Conservation (phyloP, 495 filamentous ascomycete species). For the Thermothielavioides terrestris region DNA sequence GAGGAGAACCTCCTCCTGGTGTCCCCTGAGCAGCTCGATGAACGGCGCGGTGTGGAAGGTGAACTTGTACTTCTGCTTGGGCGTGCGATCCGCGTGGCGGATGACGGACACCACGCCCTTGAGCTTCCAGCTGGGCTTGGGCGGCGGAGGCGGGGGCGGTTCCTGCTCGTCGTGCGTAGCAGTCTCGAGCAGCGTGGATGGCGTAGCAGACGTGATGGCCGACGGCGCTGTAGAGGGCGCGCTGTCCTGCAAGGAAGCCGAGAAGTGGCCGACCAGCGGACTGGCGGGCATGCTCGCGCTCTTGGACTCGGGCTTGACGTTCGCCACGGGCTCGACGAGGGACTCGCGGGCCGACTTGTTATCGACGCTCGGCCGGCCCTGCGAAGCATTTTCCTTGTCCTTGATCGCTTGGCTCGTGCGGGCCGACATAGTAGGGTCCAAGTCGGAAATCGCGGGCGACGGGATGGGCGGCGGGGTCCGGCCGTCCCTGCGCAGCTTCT, state of each 20-base stretch:
- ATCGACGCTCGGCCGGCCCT: slow-evolving; percentile 31
- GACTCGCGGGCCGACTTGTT: slow-evolving; percentile 14
- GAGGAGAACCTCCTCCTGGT: slow-evolving; percentile 91
- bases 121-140: slow-evolving; percentile 93
- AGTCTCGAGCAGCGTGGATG: slow-evolving; percentile 22
- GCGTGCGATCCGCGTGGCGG: slow-evolving; percentile 90
- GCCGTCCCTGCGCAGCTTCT: slow-evolving; percentile 47
- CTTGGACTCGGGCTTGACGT: slow-evolving; percentile 22
- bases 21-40: slow-evolving; percentile 84
- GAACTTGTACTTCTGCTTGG: slow-evolving; percentile 99
- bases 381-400: slow-evolving; percentile 25
- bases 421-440: slow-evolving; percentile 32
- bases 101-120: slow-evolving; percentile 98
- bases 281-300: slow-evolving; percentile 27
- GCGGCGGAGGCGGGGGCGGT: slow-evolving; percentile 65
- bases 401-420: slow-evolving; percentile 27
- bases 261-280: slow-evolving; percentile 26
- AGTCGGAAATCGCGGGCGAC: slow-evolving; percentile 37
- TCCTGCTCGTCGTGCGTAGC: slow-evolving; percentile 17
- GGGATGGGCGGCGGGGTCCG: slow-evolving; percentile 35
- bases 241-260: slow-evolving; percentile 28
- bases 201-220: slow-evolving; percentile 35
- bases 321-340: slow-evolving; percentile 3
- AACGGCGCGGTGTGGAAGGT: slow-evolving; percentile 97
- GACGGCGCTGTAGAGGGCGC: slow-evolving; percentile 35